Percentiles rank a stretch among this genome's conserved stretches.
These are phyloP conservation scores for Plasmodium malariae DNA, from an alignment of 169 alveolate genomes.

Conservation along the genomic window DNA sequence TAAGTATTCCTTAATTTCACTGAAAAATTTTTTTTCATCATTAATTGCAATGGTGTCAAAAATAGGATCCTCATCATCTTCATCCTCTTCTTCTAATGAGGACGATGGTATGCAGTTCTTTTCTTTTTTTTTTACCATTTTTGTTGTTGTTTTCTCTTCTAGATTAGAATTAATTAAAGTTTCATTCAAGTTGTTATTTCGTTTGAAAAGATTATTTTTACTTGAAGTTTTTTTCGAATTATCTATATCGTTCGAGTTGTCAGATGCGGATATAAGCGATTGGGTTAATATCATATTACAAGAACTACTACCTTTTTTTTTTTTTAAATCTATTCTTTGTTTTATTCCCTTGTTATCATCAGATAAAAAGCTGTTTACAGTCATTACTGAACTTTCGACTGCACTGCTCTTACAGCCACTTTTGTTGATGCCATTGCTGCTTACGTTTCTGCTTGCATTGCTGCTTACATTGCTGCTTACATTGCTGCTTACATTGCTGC, in stretches of 20 bases:
- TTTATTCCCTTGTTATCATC: background rate
- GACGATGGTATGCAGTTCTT: background rate
- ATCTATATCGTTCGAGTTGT: no score
- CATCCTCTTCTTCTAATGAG: slow-evolving; percentile 12
- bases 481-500: no score
- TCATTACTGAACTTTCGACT: slow-evolving; percentile 5
- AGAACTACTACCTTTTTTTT: no score
- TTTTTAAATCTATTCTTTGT: background rate
- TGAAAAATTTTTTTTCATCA: slow-evolving; percentile 38
- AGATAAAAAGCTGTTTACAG: background rate
- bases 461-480: no score
- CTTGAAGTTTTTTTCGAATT: background rate
- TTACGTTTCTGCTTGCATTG: background rate
- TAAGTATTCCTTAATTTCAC: slow-evolving; percentile 52
- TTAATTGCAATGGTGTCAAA: slow-evolving; percentile 15
- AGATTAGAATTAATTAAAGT: background rate
- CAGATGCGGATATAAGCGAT: background rate
- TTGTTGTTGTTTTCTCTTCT: background rate
- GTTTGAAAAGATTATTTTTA: background rate
- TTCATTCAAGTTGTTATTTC: background rate
- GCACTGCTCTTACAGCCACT: background rate
- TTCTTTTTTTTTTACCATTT: slow-evolving; percentile 11
- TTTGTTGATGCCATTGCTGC: background rate
- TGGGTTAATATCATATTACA: no score
- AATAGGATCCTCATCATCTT: background rate